phyloP scores from a whole-genome alignment of 805 yeast genomes.

The Kregervanrija pseudodelftensis region DNA sequence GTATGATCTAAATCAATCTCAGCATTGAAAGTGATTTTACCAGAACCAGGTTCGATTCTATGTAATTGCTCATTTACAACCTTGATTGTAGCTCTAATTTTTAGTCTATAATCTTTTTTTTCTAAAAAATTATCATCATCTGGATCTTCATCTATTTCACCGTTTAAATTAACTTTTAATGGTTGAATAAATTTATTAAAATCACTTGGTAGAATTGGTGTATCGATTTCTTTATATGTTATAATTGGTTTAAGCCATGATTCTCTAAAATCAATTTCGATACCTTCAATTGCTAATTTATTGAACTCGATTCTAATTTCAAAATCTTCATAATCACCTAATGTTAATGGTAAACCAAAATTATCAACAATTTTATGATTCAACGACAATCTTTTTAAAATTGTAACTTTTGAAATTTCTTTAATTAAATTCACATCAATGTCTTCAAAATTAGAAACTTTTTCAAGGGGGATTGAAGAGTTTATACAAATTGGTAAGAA shows the following conservation, averaged over 20 bases:
- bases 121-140: constrained; percentile 20
- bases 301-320: constrained; percentile 25
- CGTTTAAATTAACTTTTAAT: constrained; percentile 15
- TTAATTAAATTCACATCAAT: constrained; percentile 25
- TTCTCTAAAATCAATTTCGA: constrained; percentile 24
- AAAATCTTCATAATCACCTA: constrained; percentile 24
- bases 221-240: constrained; percentile 19
- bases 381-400: constrained; percentile 25
- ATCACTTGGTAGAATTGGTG: constrained; percentile 17
- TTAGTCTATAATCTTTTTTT: constrained; percentile 25
- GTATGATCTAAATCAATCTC: constrained; percentile 32
- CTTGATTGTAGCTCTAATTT: constrained; percentile 24
- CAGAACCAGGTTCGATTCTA: constrained; percentile 20
- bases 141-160: constrained; percentile 18
- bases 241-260: constrained; percentile 23
- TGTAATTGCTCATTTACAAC: constrained; percentile 15
- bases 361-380: constrained; percentile 20
- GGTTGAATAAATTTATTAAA: constrained; percentile 28
- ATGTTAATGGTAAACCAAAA: constrained; percentile 27
- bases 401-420: constrained; percentile 16
- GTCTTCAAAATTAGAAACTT: constrained; percentile 20
- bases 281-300: constrained; percentile 25
- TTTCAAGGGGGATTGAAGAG: constrained; percentile 19
- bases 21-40: constrained; percentile 26
- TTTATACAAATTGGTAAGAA: constrained; percentile 27